A percentile compares a stretch with the other conserved stretches of the same genome.
Evolutionary conservation across 257 asterid genomes (phyloP).

Genomic region (Craterostigma plantagineum): DNA sequence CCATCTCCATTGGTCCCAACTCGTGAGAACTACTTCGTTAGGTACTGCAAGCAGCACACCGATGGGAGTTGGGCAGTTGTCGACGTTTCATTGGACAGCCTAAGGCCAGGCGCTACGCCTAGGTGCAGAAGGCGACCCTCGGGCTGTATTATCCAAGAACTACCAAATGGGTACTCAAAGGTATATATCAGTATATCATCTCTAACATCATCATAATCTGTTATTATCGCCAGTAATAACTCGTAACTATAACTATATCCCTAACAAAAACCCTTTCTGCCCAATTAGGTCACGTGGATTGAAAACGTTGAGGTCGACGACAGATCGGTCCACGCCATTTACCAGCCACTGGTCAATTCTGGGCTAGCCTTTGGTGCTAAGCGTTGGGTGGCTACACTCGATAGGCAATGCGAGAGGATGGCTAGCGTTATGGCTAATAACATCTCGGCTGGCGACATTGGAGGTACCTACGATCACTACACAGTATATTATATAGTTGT

Average conservation of each 20-base stretch:
- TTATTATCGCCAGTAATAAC: too few relatives aligned
- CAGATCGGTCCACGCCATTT: conserved; percentile 22
- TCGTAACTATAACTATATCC: too few relatives aligned
- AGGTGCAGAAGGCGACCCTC: conserved; percentile 31
- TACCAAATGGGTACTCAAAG: conserved; percentile 40
- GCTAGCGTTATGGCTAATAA: conserved; percentile 35
- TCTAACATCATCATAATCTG: too few relatives aligned
- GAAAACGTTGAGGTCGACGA: conserved; percentile 39
- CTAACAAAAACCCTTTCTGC: neutral
- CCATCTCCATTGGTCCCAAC: conserved; percentile 34
- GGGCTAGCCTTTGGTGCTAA: conserved; percentile 39
- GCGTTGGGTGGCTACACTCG: conserved; percentile 37
- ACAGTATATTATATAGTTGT: neutral
- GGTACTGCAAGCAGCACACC: conserved; percentile 33
- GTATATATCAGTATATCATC: conserved; percentile 9
- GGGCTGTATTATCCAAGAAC: conserved; percentile 36
- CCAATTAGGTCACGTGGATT: conserved; percentile 26
- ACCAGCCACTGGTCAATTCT: conserved; percentile 23
- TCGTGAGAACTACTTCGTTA: conserved; percentile 26
- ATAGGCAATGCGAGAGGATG: conserved; percentile 33
- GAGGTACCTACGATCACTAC: too few relatives aligned
- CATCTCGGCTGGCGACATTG: conserved; percentile 26
- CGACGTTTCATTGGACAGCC: conserved; percentile 32
- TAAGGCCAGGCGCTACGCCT: conserved; percentile 15
- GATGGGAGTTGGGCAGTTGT: conserved; percentile 42